These are phyloP conservation scores for Lactarius hatsudake DNA, from an alignment of 768 basidiomycete genomes.

Conservation along the genomic window DNA sequence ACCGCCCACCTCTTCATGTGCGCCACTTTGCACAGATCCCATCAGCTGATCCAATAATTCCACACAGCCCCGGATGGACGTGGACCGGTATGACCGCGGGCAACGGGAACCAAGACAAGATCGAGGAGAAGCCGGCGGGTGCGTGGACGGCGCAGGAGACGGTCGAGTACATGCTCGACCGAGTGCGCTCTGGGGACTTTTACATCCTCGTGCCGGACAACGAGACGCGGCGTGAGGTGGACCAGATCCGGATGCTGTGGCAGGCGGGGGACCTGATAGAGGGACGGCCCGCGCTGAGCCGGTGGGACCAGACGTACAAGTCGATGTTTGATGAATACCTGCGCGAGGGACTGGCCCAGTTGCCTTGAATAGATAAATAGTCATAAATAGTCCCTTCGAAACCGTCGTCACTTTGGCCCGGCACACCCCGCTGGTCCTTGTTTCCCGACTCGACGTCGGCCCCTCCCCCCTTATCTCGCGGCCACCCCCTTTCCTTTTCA, in stretches of 20 bases:
- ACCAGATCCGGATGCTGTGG: conserved; percentile 90
- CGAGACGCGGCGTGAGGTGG: conserved; percentile 77
- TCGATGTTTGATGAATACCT: conserved; percentile 51
- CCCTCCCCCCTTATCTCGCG: conserved; percentile 32
- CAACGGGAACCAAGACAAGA: conserved; percentile 16
- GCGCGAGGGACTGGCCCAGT: conserved; percentile 37
- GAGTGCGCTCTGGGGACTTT: conserved; percentile 80
- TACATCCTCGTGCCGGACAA: conserved; percentile 95
- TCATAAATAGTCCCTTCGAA: conserved; percentile 20
- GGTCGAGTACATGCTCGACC: conserved; percentile 81
- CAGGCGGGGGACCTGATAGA: conserved; percentile 80
- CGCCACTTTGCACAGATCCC: conserved; percentile 34
- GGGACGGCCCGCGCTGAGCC: conserved; percentile 80
- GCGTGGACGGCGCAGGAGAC: conserved; percentile 93
- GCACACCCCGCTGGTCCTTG: conserved; percentile 93
- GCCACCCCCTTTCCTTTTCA: not conserved
- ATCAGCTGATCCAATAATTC: not conserved
- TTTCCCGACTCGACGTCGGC: conserved; percentile 63
- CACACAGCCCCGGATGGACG: conserved; percentile 79
- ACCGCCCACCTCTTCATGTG: conserved; percentile 93
- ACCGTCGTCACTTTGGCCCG: conserved; percentile 61
- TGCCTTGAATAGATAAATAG: conserved; percentile 28
- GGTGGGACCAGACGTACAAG: conserved; percentile 84
- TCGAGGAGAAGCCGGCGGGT: conserved; percentile 65
- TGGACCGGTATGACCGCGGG: conserved; percentile 70